Percentiles rank a stretch among this genome's conserved stretches.
Conservation (phyloP, 2,329 filamentous ascomycete species). For the Parastagonospora avenae region DNA sequence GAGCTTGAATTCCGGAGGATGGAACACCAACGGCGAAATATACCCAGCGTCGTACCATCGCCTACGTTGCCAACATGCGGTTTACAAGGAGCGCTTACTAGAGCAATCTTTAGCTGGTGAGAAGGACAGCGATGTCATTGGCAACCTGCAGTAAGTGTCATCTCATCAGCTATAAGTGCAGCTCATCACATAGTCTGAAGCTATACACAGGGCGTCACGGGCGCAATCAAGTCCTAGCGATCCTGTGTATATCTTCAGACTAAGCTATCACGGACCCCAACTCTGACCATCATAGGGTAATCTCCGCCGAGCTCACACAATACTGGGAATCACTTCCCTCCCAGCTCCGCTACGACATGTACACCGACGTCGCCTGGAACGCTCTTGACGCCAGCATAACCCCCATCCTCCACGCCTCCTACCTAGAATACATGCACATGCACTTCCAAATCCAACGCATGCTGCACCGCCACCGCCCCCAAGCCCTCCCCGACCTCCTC, state of each 20-base stretch:
- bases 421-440: conserved; percentile 42
- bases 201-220: no score
- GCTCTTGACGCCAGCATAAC: conserved; percentile 27
- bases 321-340: conserved; percentile 36
- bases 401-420: conserved; percentile 36
- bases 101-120: conserved; percentile 41
- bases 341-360: conserved; percentile 43
- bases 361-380: conserved; percentile 39
- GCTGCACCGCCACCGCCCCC: conserved; percentile 38
- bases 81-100: conserved; percentile 39
- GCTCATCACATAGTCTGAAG: no score
- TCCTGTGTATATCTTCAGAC: no score
- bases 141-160: conserved; percentile 35
- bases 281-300: conserved; percentile 24
- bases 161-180: no score
- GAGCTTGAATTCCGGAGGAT: conserved; percentile 35
- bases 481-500: conserved; percentile 37
- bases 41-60: conserved; percentile 34
- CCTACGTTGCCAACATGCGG: conserved; percentile 30
- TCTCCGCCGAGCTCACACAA: conserved; percentile 31
- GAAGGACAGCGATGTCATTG: conserved; percentile 32
- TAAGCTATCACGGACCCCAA: no score
- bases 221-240: no score
- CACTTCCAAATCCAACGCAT: conserved; percentile 43
- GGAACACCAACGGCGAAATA: conserved; percentile 37